These are phyloP conservation scores for Russula compacta DNA, from an alignment of 768 basidiomycete species.

Conservation along the genomic window DNA sequence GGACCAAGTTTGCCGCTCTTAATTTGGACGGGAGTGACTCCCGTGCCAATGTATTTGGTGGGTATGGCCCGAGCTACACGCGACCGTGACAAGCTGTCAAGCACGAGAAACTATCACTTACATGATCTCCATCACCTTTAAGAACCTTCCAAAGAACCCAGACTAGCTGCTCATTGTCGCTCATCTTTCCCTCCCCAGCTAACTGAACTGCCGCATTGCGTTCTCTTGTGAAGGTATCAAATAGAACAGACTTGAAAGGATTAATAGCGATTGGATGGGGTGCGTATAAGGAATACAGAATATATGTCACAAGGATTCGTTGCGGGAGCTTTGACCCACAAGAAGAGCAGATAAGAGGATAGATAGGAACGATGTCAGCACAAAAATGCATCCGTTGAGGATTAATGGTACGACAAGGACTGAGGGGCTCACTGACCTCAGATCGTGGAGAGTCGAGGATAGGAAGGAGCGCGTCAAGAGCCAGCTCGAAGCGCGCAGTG, in stretches of 20 bases:
- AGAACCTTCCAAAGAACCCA: constrained; percentile 86
- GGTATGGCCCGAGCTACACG: constrained; percentile 74
- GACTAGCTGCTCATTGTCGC: constrained; percentile 66
- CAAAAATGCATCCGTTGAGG: not conserved
- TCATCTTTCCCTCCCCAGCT: constrained; percentile 39
- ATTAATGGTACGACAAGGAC: not conserved
- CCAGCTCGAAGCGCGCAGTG: constrained; percentile 72
- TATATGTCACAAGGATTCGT: constrained; percentile 70
- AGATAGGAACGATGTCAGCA: not conserved
- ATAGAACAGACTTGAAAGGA: constrained; percentile 70
- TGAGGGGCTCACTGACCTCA: constrained; percentile 10
- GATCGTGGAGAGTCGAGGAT: constrained; percentile 40
- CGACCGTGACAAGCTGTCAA: constrained; percentile 10
- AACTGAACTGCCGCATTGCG: constrained; percentile 48
- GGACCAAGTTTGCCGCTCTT: constrained; percentile 58
- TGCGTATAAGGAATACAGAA: constrained; percentile 71
- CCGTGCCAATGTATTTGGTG: constrained; percentile 62
- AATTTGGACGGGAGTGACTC: constrained; percentile 71
- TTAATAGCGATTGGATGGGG: constrained; percentile 74
- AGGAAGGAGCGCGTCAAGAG: constrained; percentile 72
- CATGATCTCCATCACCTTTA: constrained; percentile 75
- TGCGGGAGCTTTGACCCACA: constrained; percentile 44
- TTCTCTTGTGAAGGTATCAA: constrained; percentile 59
- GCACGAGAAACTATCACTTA: constrained; percentile 29
- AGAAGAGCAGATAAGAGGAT: not conserved